Evolutionary conservation across 768 basidiomycete genomes (phyloP), one percentile per base, ranked within the genome.

Genomic region (Xerocomellus dryophilus): DNA sequence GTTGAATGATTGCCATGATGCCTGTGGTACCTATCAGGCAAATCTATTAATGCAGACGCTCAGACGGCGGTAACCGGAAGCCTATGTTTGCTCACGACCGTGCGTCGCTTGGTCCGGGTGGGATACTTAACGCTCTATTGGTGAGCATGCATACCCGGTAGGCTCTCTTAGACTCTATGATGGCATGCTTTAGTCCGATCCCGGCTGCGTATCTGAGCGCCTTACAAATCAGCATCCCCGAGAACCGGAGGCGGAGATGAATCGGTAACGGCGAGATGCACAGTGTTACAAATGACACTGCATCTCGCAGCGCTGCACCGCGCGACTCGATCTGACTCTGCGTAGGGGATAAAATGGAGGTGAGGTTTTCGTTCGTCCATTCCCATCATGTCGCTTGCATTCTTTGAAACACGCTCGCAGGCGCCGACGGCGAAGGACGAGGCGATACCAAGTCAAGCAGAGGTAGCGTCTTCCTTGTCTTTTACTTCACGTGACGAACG

Each of bases 391-490:
- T 4, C 39, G 1, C 3, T 36, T 23, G 12, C 40, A 41, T 41
- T 23, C 12, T 38, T 20, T 6, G 20, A 27, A 2, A 36, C 42
- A 17, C 23, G 1, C 32, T 36, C 50, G 10, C 44, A 43, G 18
- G 38, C 6, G 32, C 36, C 21, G 23, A 20, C 20, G 8, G 10
- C 7, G 18, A 41, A 31, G 18, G 36, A 41, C 1, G 45, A 34
- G 14, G 43, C 2, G 11, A 31, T 20, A 38, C 47, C 49, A 2
- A 57, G 43, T 48, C 57, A 45, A 61, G 51, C 12, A 53, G 58
- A 65, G 56, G 64, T 65, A 9, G 4, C 4, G 15, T 47, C 32
- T n/a, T 15, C 31, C 10, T 40, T 15, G 10, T 43, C n/a, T 31
- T 25, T 34, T n/a, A 14, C 3, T 20, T 21, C 12, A 12, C 17